Evolutionary conservation across 2,329 filamentous ascomycete genomes (phyloP), one percentile per base, ranked within the genome.

Genomic region (Chrysoporthe puriensis): DNA sequence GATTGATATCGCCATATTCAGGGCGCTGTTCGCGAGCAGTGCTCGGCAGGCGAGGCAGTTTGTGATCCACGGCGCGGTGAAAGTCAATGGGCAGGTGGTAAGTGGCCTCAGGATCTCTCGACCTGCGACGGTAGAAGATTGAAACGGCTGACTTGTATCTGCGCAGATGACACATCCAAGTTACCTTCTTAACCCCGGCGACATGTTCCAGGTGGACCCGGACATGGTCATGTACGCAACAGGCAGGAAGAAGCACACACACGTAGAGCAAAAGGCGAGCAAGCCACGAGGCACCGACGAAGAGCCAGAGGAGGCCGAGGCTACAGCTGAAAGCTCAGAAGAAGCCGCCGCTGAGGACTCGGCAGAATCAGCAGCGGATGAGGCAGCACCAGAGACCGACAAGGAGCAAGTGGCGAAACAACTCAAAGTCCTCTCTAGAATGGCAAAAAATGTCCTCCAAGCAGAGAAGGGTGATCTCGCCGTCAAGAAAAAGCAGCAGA

Each of bases 51-150:
- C 96, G 16, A 89, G 95, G 73, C 95, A 98, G 74, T 97, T 98
- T 76, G 92, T 96, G 68, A 88, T 97, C 40, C 96, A 99, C 79
- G 96, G 96, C 40, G 89, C 89, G 69, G 96, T 99, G 70, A 97
- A 90, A 76, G 96, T 99, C 77, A 99, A 99, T 82, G 96, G 96
- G 71, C 94, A 97, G 81, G 94, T 94, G 88, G 94, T 96, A 79
- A 54, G 81, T 74, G 46, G 7, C 16, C 1, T n/a, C 21, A 43
- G 36, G 11, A 26, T 26, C 42, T 50, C 34, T 46, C 21, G 36
- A 14, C 32, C 52, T 59, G 18, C 32, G 42, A n/a, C 13, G 44
- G 21, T 5, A n/a, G 40, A 11, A 26, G 21, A 18, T 43, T n/a
- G 36, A 34, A 43, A 46, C 21, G 16, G 40, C 67, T 70, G 18